Evolutionary conservation across 2,329 filamentous ascomycete species (phyloP), one percentile per base, ranked within the genome.

Genomic region (Cadophora gregata): DNA sequence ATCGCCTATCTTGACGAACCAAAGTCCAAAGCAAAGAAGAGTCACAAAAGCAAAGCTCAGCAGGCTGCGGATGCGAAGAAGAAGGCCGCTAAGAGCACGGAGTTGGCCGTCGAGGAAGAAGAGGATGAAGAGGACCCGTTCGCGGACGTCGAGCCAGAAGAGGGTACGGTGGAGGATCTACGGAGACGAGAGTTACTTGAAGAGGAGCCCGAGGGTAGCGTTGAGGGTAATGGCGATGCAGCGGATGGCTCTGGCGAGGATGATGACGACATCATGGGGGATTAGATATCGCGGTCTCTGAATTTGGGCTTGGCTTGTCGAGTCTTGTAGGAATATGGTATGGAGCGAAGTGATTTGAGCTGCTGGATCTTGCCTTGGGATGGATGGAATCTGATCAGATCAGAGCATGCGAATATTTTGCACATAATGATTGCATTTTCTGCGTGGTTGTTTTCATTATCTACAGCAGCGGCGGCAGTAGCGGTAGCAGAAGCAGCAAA

Each of bases 1-100:
- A 82, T 97, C 4, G 86, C 88, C 9, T 96, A 90, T 77, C 82
- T 98, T 4, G 93, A 97, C 74, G 87, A 90, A 65, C 83, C 84
- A 59, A 88, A 89, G 74, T 78, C 86, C 51, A 83, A 83, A 62
- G 71, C 68, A 3, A 77, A 76, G 70, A 77, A 75, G 76, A 77
- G 67, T 14, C 70, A 71, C 27, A 79, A 75, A 68, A 72, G 76
- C 51, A 79, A 80, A 62, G 81, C 78, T 71, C 83, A 82, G 73
- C 81, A 78, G 74, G 70, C 79, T 12, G 78, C 78, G 12, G 53
- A 51, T 45, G 80, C 79, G 24, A 77, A 76, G 59, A 85, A 83
- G 75, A 80, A 79, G 71, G 76, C 77, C 38, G 79, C 80, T 9
- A 73, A 72, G 61, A 75, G 75, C 53, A 67, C 70, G 24, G 75